phyloP scores from a whole-genome alignment of 345 rosid genomes.

The Salix suchowensis region DNA sequence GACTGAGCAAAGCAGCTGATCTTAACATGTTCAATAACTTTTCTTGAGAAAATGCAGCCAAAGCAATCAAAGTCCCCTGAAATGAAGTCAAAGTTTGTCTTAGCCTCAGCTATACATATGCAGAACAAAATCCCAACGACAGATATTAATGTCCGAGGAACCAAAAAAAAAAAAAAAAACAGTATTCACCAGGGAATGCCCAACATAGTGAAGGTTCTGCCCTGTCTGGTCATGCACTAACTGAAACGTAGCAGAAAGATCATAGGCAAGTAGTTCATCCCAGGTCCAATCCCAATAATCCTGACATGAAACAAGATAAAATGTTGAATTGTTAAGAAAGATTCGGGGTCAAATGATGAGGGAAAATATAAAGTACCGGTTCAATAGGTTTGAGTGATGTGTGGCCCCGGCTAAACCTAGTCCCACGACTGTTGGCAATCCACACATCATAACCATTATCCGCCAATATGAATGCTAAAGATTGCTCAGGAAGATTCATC shows the following conservation, averaged over 20 bases:
- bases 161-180: too few relatives aligned
- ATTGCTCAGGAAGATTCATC: slow-evolving; percentile 24
- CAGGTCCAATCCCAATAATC: slow-evolving; percentile 35
- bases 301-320: slow-evolving; percentile 6
- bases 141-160: too few relatives aligned
- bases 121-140: neutral
- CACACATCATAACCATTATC: slow-evolving; percentile 44
- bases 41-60: slow-evolving; percentile 38
- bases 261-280: slow-evolving; percentile 28
- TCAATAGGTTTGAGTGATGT: slow-evolving; percentile 28
- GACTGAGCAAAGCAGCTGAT: slow-evolving; percentile 42
- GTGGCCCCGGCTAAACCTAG: slow-evolving; percentile 32
- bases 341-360: neutral
- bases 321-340: neutral
- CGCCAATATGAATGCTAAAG: slow-evolving; percentile 35
- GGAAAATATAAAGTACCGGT: slow-evolving; percentile 5
- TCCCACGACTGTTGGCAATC: slow-evolving; percentile 43
- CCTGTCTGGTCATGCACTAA: slow-evolving; percentile 26
- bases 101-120: neutral
- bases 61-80: slow-evolving; percentile 42
- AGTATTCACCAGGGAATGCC: slow-evolving; percentile 21
- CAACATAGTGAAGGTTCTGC: slow-evolving; percentile 30
- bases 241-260: slow-evolving; percentile 21
- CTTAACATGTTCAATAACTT: slow-evolving; percentile 24
- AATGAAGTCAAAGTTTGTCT: neutral